Evolutionary conservation across 2,329 filamentous ascomycete genomes (phyloP), one percentile per base, ranked within the genome.

Genomic region (Sclerotinia glacialis): DNA sequence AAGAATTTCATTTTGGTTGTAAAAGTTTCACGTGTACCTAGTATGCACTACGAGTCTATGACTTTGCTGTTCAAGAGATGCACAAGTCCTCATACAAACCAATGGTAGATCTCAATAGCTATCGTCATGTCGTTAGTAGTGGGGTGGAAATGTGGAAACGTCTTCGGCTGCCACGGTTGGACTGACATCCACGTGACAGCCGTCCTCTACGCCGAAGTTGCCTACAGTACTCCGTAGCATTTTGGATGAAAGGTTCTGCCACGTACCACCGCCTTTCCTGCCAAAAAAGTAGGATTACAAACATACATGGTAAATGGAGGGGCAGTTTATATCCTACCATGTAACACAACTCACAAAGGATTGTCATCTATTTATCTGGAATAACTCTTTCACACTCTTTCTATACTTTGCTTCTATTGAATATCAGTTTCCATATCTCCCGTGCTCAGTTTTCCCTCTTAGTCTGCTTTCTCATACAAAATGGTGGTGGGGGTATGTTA

Each of bases 401-500:
- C 12, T 47, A 2, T 11, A 47, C 12, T 34, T 21, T 16, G 12
- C 5, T 34, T n/a, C 40, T 23, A n/a, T 4, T 46, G 18, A 1
- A 7, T 5, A 60, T 34, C 42, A 8, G 42, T 34, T 21, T 21
- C 26, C 14, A 16, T n/a, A 42, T 2, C 7, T 34, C 31, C 16
- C 42, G 2, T 53, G 23, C 21, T 40, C 18, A 21, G 26, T 42
- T 42, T 21, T 26, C 23, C n/a, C 2, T 63, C 28, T 28, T 23
- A 31, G 54, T 40, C 42, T 47, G n/a, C 46, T 9, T 18, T 54
- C 49, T 55, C 23, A 54, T 50, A 46, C 66, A 71, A 64, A 65
- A 76, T 76, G 74, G 69, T 67, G 40, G 68, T 49, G 11, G 71
- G 71, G 50, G 73, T 74, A 73, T 66, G 72, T 72, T 54, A 31